Base-by-base conservation (phyloP, 2,329 filamentous ascomycete genomes). In the Stagonosporopsis vannaccii region DNA sequence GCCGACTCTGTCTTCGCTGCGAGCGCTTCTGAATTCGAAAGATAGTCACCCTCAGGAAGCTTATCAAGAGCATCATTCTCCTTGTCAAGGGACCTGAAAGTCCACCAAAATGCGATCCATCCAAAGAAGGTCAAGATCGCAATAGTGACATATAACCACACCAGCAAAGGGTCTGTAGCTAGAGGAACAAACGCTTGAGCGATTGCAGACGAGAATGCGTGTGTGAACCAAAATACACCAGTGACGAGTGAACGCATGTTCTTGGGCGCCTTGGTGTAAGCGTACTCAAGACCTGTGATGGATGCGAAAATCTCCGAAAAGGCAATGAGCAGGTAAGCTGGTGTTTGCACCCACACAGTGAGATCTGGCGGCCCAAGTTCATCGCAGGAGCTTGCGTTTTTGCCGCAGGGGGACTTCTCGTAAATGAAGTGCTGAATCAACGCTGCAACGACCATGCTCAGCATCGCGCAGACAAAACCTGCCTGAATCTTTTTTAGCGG, bases 401-500 rank as follows among this genome's bases (percentile, higher is more conserved):
- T 78, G 43, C 81, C 83, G 30, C 66, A 67, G 2, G 63, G 58
- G 4, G 77, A 80, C 0, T 77, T 77, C 52, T 79, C 69, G 69
- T 88, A 73, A 41, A 88, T 85, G 51, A 81, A 78, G 58, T 82
- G 80, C 68, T 87, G 85, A 2, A 87, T 71, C 6, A 85, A 77
- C 12, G 80, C 78, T 3, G 85, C 82, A 36, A 82, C 83, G 12
- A 84, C 70, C 75, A 86, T 86, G 2, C 88, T 85, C n/a, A 86
- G 67, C 13, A 85, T 80, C n/a, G 84, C 88, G 54, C 88, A 81
- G 58, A 85, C 70, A 78, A 92, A 92, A 23, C 89, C 90, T 4
- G 80, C 72, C 1, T 88, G 82, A 75, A 92, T 92, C 71, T 87
- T 87, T 79, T 88, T 91, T 76, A 92, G 87, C 26, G 89, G 90